phyloP scores from a whole-genome alignment of 129 eudicot species.

The Saposhnikovia divaricata region DNA sequence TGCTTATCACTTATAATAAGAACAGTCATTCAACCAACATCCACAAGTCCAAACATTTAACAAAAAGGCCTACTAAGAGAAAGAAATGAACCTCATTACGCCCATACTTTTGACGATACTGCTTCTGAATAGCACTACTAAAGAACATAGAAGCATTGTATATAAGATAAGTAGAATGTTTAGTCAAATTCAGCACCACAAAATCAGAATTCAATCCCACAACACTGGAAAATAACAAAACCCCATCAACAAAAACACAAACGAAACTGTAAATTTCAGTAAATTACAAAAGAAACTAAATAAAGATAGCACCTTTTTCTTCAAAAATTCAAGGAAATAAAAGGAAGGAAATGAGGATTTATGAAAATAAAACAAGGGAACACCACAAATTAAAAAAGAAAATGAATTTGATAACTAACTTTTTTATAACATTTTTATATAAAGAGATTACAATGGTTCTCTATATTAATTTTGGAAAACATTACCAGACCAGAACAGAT shows the following conservation, averaged over 20 bases:
- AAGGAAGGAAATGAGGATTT: no score
- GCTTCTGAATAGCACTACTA: conserved; percentile 63
- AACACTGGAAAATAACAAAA: conserved; percentile 40
- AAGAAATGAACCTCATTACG: conserved; percentile 39
- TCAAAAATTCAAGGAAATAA: conserved; percentile 64
- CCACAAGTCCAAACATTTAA: no score
- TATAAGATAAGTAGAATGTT: conserved; percentile 83
- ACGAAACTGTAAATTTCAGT: conserved; percentile 2
- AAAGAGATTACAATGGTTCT: no score
- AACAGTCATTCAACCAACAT: no score
- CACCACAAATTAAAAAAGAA: no score
- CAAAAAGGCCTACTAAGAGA: neutral
- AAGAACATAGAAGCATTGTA: conserved; percentile 82
- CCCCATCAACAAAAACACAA: neutral
- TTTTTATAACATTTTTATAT: no score
- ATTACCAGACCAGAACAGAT: no score
- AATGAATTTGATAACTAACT: no score
- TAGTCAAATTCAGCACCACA: conserved; percentile 79
- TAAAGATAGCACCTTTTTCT: conserved; percentile 56
- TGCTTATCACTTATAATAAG: neutral
- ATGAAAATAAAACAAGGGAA: no score
- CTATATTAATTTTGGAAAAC: no score
- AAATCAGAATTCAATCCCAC: conserved; percentile 96
- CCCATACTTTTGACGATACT: conserved; percentile 79
- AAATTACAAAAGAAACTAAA: neutral